Percentiles rank a stretch among this genome's conserved stretches.
Evolutionary conservation across 305 asterid species (phyloP).

Genomic region (Fraxinus greggii): DNA sequence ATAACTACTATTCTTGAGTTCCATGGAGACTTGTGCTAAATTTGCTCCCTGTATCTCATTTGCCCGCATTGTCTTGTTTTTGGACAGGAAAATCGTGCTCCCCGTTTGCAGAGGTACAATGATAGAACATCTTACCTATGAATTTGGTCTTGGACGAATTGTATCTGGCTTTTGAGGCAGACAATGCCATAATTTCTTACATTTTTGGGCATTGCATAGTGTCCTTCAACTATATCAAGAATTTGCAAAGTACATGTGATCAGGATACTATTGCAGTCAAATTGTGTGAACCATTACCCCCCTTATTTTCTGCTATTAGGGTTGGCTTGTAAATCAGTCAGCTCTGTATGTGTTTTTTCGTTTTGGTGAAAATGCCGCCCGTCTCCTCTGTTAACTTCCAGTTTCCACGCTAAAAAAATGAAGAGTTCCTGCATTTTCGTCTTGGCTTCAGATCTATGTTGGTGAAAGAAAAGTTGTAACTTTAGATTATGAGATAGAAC

Average conservation of each 20-base stretch:
- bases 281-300: background rate
- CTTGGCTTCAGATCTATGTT: background rate
- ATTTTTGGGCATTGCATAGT: background rate
- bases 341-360: background rate
- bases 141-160: background rate
- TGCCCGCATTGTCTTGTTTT: background rate
- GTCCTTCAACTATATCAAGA: background rate
- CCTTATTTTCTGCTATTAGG: background rate
- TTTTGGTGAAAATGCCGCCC: background rate
- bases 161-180: background rate
- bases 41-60: background rate
- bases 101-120: background rate
- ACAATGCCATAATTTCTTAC: constrained; percentile 2
- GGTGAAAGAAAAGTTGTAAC: background rate
- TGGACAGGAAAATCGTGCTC: background rate
- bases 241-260: background rate
- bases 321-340: background rate
- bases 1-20: background rate
- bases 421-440: background rate
- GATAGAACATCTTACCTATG: background rate
- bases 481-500: background rate
- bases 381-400: background rate
- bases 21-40: background rate
- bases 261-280: background rate
- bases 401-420: background rate